Evolutionary conservation across 2,329 filamentous ascomycete species (phyloP).

Genomic region (Beauveria asiatica): DNA sequence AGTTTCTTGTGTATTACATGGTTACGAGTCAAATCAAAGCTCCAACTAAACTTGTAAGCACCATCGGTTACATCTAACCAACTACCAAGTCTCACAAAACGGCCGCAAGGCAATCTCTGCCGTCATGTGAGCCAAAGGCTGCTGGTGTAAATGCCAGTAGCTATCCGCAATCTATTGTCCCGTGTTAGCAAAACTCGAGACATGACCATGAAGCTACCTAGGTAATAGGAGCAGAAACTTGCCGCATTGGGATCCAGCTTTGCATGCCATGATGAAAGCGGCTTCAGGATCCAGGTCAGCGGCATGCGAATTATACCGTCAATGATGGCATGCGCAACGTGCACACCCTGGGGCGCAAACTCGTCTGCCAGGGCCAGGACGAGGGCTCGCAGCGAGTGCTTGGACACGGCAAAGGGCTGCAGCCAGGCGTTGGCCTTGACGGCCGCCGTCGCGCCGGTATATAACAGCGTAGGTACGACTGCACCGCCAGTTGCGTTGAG

Average conservation of each 20-base stretch:
- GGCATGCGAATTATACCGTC: constrained; percentile 12
- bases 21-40: too few species aligned
- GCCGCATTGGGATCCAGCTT: constrained; percentile 9
- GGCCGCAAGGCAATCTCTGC: constrained; percentile 5
- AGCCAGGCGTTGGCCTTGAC: constrained; percentile 12
- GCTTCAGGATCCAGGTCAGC: constrained; percentile 10
- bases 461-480: constrained; percentile 5
- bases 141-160: constrained; percentile 11
- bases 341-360: constrained; percentile 10
- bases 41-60: too few species aligned
- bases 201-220: background rate
- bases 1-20: background rate
- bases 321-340: constrained; percentile 11
- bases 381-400: constrained; percentile 6
- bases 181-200: background rate
- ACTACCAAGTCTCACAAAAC: background rate
- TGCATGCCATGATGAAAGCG: constrained; percentile 9
- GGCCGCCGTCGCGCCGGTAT: constrained; percentile 7
- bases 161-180: constrained; percentile 7
- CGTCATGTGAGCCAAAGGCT: background rate
- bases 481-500: background rate
- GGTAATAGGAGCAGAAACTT: background rate
- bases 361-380: background rate
- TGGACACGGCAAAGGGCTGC: constrained; percentile 8
- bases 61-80: too few species aligned